A percentile compares a stretch with the other conserved stretches of the same genome.
Evolutionary conservation across 164 flowering plant genomes (phyloP).

Genomic region (Tetracentron sinense): DNA sequence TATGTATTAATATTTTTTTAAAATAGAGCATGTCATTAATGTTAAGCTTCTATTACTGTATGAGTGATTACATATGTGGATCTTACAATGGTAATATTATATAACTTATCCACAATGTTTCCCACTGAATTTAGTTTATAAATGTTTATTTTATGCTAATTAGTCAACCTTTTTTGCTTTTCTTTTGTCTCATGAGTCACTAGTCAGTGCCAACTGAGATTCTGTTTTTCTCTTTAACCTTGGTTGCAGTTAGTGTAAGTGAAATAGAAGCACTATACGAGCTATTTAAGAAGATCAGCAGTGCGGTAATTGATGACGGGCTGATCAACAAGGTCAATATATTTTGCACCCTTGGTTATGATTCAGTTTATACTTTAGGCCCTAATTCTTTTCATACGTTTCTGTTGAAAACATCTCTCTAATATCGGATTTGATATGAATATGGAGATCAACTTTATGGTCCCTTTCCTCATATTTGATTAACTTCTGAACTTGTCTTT

Average conservation of each 20-base stretch:
- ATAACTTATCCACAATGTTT: too few relatives aligned
- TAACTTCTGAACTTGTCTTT: too few relatives aligned
- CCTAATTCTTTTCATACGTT: neutral
- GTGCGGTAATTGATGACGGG: slow-evolving; percentile 64
- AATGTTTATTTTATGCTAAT: neutral
- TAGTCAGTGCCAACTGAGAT: neutral
- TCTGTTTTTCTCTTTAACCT: slow-evolving; percentile 1
- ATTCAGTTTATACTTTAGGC: neutral
- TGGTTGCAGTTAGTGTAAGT: slow-evolving; percentile 58
- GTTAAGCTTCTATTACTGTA: neutral
- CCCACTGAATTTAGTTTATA: neutral
- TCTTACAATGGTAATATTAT: too few relatives aligned
- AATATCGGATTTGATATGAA: neutral
- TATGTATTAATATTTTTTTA: too few relatives aligned
- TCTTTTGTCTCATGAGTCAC: neutral
- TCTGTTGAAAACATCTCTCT: neutral
- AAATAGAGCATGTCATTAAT: neutral
- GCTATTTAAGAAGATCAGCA: slow-evolving; percentile 59
- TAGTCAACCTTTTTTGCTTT: neutral
- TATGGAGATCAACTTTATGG: neutral
- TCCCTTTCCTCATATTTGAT: slow-evolving; percentile 3
- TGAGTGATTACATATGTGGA: too few relatives aligned
- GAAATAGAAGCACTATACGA: slow-evolving; percentile 68
- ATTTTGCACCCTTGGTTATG: too few relatives aligned
- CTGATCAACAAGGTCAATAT: slow-evolving; percentile 55